These are phyloP conservation scores for Xylaria sp. DNA, from an alignment of 2,329 filamentous ascomycete species.

Conservation along the genomic window DNA sequence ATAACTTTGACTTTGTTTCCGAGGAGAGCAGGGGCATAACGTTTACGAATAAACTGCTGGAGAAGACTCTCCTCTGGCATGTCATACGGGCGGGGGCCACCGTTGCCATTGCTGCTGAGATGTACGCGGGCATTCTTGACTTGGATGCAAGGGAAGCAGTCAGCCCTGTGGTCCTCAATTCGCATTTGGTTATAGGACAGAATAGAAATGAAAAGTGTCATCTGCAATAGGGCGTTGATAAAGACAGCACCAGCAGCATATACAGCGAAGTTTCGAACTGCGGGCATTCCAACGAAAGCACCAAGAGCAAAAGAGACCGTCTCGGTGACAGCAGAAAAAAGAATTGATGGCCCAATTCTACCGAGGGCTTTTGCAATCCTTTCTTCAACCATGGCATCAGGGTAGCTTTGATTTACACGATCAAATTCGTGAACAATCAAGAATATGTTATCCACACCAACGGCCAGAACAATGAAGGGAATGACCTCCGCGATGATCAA, in stretches of 20 bases:
- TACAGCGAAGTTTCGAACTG: constrained; percentile 95
- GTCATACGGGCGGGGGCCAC: constrained; percentile 72
- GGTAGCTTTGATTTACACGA: constrained; percentile 89
- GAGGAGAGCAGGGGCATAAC: constrained; percentile 85
- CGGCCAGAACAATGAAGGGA: constrained; percentile 93
- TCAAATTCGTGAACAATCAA: constrained; percentile 98
- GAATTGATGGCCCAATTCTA: constrained; percentile 94
- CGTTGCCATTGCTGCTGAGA: constrained; percentile 70
- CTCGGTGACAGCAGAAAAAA: constrained; percentile 94
- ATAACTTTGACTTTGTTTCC: constrained; percentile 81
- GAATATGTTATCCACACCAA: constrained; percentile 99
- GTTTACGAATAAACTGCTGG: constrained; percentile 89
- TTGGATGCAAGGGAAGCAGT: constrained; percentile 90
- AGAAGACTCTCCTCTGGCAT: constrained; percentile 84
- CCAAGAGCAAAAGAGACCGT: constrained; percentile 93
- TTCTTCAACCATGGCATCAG: constrained; percentile 87
- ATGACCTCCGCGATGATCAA: constrained; percentile 99
- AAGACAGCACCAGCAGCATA: constrained; percentile 97
- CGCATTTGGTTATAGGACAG: constrained; percentile 90
- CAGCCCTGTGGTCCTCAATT: constrained; percentile 87
- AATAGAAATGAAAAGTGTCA: constrained; percentile 96
- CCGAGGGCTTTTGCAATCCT: constrained; percentile 89
- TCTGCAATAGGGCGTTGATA: constrained; percentile 95
- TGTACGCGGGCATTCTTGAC: constrained; percentile 79
- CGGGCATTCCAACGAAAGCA: constrained; percentile 96